Evolutionary conservation across 306 rosid genomes (phyloP).

Genomic region (Cicer chorassanicum): DNA sequence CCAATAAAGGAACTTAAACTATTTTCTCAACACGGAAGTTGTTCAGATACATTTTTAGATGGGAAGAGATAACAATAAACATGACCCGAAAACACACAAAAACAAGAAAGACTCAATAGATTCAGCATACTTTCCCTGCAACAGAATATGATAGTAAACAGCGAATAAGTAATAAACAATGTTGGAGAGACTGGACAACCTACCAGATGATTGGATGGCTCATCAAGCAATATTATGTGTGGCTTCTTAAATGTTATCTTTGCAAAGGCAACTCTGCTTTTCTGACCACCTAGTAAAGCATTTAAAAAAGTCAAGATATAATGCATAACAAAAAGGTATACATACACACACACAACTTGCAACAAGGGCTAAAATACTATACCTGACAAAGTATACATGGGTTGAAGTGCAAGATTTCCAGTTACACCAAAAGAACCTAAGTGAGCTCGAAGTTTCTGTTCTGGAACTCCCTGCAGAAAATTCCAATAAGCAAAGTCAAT

Average conservation of each 20-base stretch:
- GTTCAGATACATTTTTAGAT: not conserved
- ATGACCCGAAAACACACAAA: not conserved
- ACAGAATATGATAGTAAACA: constrained; percentile 29
- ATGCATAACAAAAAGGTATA: constrained; percentile 24
- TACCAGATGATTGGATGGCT: constrained; percentile 99
- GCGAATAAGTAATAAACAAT: constrained; percentile 20
- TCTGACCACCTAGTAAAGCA: constrained; percentile 85
- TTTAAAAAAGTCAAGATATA: constrained; percentile 35
- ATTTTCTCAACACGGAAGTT: constrained; percentile 7
- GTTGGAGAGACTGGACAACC: constrained; percentile 41
- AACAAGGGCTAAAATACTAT: constrained; percentile 36
- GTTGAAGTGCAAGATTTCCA: constrained; percentile 99
- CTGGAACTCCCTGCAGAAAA: constrained; percentile 90
- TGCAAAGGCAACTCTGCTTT: constrained; percentile 98
- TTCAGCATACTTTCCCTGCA: constrained; percentile 9
- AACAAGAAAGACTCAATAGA: constrained; percentile 9
- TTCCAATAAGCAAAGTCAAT: constrained; percentile 39
- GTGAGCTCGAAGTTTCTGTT: constrained; percentile 95
- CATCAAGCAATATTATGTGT: constrained; percentile 94
- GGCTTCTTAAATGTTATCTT: constrained; percentile 99
- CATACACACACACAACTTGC: not conserved
- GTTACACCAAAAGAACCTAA: constrained; percentile 97
- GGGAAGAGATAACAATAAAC: constrained; percentile 9
- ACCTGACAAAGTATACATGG: constrained; percentile 99
- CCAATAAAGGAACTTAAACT: not conserved